Evolutionary conservation across 1,139 yeast genomes (phyloP).

Genomic region (Suhomyces anneliseae): DNA sequence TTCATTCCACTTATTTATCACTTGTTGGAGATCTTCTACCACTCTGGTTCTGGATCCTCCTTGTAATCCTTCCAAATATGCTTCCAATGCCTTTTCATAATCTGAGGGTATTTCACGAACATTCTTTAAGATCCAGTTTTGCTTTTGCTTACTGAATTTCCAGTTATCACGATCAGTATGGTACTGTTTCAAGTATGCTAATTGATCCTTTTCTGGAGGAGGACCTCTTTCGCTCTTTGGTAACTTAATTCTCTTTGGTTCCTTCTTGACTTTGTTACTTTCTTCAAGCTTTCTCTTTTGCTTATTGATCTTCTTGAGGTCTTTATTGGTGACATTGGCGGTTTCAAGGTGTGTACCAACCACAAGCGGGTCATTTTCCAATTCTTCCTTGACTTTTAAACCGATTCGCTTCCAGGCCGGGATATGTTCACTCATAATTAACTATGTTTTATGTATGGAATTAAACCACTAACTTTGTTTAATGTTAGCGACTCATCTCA

Average conservation of each 20-base stretch:
- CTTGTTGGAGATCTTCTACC: slow-evolving; percentile 48
- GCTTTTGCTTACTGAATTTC: slow-evolving; percentile 94
- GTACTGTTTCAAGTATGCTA: slow-evolving; percentile 70
- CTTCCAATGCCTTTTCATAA: slow-evolving; percentile 55
- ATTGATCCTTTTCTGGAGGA: slow-evolving; percentile 81
- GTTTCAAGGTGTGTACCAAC: slow-evolving; percentile 45
- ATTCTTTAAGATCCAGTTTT: slow-evolving; percentile 85
- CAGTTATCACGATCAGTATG: slow-evolving; percentile 61
- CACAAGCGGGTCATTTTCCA: slow-evolving; percentile 42
- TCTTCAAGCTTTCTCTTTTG: slow-evolving; percentile 31
- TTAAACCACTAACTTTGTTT: too few relatives aligned
- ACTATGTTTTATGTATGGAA: too few relatives aligned
- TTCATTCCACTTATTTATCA: slow-evolving; percentile 58
- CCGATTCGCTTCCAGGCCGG: slow-evolving; percentile 96
- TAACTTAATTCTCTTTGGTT: slow-evolving; percentile 72
- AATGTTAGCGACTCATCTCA: neutral
- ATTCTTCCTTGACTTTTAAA: slow-evolving; percentile 52
- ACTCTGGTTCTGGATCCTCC: slow-evolving; percentile 71
- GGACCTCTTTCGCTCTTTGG: slow-evolving; percentile 75
- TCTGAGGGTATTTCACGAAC: slow-evolving; percentile 53
- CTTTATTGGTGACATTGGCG: slow-evolving; percentile 46
- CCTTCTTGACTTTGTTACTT: slow-evolving; percentile 40
- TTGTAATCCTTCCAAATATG: slow-evolving; percentile 67
- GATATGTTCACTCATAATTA: slow-evolving; percentile 28
- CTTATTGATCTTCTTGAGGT: slow-evolving; percentile 46